A percentile compares a stretch with the other conserved stretches of the same genome.
Evolutionary conservation across 2,329 filamentous ascomycete genomes (phyloP).

Genomic region (Colletotrichum chrysophilum): DNA sequence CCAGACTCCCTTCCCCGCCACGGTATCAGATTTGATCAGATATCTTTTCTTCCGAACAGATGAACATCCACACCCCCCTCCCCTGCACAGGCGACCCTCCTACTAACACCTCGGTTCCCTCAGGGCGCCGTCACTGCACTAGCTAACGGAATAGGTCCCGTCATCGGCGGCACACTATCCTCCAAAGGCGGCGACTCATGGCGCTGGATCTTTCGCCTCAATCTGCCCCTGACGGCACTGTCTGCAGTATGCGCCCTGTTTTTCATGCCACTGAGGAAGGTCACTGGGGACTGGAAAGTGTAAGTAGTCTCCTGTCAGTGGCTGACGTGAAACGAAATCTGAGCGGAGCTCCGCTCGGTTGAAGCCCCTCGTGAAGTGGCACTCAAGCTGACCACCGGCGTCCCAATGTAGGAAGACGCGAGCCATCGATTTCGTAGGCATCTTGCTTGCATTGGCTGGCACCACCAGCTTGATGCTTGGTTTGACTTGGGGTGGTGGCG

Average conservation of each 20-base stretch:
- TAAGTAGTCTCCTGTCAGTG: conserved; percentile 24
- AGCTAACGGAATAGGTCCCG: conserved; percentile 58
- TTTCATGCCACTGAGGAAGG: conserved; percentile 62
- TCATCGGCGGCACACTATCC: conserved; percentile 57
- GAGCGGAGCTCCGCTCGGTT: neutral
- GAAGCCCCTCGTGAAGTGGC: neutral
- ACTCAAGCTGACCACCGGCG: neutral
- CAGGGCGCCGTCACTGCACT: conserved; percentile 56
- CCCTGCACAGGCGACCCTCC: neutral
- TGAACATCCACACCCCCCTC: neutral
- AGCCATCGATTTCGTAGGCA: conserved; percentile 49
- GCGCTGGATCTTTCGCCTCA: conserved; percentile 61
- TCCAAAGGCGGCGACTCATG: conserved; percentile 51
- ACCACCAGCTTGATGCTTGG: conserved; percentile 53
- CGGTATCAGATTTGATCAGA: neutral
- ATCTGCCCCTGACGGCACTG: conserved; percentile 55
- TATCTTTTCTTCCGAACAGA: neutral
- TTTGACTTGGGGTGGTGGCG: conserved; percentile 64
- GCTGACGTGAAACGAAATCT: neutral
- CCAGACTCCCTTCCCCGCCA: neutral
- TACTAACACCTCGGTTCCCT: neutral
- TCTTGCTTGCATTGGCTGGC: conserved; percentile 40
- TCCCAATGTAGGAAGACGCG: conserved; percentile 44
- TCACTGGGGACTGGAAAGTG: conserved; percentile 55
- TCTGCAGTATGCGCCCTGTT: conserved; percentile 53